These are phyloP conservation scores for Thalia dealbata DNA, from an alignment of 176 grass and related monocot genomes.

Conservation along the genomic window DNA sequence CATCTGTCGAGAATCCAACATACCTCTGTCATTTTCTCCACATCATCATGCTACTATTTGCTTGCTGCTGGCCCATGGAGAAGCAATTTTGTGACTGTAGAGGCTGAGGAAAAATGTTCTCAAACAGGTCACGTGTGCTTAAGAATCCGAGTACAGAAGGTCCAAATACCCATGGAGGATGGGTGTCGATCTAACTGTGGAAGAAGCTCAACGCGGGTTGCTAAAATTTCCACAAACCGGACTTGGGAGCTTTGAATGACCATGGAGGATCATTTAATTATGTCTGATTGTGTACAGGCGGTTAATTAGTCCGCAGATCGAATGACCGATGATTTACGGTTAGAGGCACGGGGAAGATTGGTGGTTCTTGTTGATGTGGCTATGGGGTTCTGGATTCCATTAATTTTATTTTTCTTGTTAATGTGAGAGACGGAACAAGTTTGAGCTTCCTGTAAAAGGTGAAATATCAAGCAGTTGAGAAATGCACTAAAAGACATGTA, in stretches of 20 bases:
- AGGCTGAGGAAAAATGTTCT: too few relatives aligned
- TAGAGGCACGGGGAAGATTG: constrained; percentile 22
- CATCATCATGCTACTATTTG: neutral
- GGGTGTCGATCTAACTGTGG: neutral
- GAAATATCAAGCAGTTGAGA: constrained; percentile 45
- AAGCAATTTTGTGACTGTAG: too few relatives aligned
- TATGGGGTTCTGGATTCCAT: constrained; percentile 22
- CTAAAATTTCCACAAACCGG: neutral
- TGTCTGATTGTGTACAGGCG: neutral
- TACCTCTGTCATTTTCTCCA: neutral
- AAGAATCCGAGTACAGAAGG: neutral
- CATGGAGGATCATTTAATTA: neutral
- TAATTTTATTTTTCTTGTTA: constrained; percentile 16
- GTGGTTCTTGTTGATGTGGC: constrained; percentile 49
- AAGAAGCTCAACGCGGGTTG: neutral
- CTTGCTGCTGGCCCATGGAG: neutral
- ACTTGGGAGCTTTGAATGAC: neutral
- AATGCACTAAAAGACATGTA: constrained; percentile 49
- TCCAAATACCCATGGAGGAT: neutral
- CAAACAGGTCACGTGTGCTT: too few relatives aligned
- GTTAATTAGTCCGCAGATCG: constrained; percentile 41
- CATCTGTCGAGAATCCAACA: neutral
- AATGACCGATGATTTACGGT: neutral
- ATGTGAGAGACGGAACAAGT: neutral
- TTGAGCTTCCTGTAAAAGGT: constrained; percentile 45